Evolutionary conservation across 805 yeast genomes (phyloP).

Genomic region (Candida quercuum): DNA sequence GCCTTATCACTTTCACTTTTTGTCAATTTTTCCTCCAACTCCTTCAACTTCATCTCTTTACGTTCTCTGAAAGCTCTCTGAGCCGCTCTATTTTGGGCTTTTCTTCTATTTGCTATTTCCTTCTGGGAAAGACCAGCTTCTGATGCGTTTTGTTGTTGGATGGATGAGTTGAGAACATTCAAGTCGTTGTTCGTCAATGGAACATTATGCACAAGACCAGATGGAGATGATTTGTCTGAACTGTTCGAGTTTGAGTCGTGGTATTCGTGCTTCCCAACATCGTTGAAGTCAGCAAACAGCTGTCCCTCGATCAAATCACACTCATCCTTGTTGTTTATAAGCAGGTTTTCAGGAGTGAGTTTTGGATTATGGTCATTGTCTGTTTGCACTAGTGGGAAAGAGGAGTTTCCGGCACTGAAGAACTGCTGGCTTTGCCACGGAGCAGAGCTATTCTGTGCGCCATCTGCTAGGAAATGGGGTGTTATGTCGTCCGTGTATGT

Average conservation of each 20-base stretch:
- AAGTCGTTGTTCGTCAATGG: constrained; percentile 10
- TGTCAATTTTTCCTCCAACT: constrained; percentile 53
- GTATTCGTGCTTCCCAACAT: constrained; percentile 7
- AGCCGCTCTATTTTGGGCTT: constrained; percentile 81
- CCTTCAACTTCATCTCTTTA: constrained; percentile 66
- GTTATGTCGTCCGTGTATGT: background rate
- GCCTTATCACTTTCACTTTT: constrained; percentile 53
- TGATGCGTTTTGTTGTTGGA: background rate
- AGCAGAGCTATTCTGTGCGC: no score
- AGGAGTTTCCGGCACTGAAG: background rate
- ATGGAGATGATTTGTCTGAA: constrained; percentile 20
- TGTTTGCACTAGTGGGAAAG: constrained; percentile 2
- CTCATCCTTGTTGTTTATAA: constrained; percentile 13
- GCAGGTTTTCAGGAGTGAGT: constrained; percentile 10
- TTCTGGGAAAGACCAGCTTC: constrained; percentile 19
- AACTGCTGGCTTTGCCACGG: background rate
- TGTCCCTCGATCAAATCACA: constrained; percentile 16
- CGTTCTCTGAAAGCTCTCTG: constrained; percentile 84
- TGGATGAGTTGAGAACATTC: background rate
- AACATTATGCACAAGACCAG: constrained; percentile 7
- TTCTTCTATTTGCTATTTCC: constrained; percentile 50
- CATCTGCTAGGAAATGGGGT: no score
- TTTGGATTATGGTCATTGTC: constrained; percentile 2
- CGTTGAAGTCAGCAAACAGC: constrained; percentile 5
- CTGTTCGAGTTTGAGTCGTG: constrained; percentile 4